phyloP scores from a whole-genome alignment of 371 early-diverging fungal species.

The Lichtheimia ramosa region DNA sequence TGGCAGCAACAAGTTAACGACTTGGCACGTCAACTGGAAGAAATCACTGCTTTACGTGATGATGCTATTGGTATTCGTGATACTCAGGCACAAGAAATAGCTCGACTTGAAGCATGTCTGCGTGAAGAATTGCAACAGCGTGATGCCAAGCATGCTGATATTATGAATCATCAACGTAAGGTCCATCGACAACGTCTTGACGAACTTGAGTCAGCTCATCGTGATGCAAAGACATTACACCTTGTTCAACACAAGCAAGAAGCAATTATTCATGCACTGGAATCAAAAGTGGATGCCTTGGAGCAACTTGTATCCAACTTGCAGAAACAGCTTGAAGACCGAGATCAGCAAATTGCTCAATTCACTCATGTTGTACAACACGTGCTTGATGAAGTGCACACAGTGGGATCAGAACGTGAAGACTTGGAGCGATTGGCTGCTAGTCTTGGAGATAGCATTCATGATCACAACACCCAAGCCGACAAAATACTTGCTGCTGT shows the following conservation, averaged over 20 bases:
- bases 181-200: conserved; percentile 7
- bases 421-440: no score
- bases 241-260: conserved; percentile 42
- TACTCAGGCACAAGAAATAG: conserved; percentile 14
- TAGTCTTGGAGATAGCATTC: no score
- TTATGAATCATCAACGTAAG: conserved; percentile 2
- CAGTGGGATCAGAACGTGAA: no score
- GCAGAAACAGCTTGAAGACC: conserved; percentile 26
- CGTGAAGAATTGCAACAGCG: background rate
- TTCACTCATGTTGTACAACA: conserved; percentile 14
- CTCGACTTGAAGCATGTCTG: conserved; percentile 11
- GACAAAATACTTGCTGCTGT: no score
- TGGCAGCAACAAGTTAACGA: conserved; percentile 15
- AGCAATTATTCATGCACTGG: conserved; percentile 32
- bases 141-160: conserved; percentile 1
- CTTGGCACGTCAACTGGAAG: conserved; percentile 20
- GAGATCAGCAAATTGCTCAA: conserved; percentile 21
- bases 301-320: conserved; percentile 19
- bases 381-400: no score
- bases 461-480: no score
- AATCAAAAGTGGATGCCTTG: conserved; percentile 35
- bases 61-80: conserved; percentile 20
- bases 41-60: conserved; percentile 21
- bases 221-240: conserved; percentile 9
- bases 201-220: background rate